A percentile compares a stretch with the other conserved stretches of the same genome.
Conservation (phyloP, 1,284 basidiomycete genomes). For the Paramarasmius palmivorus region DNA sequence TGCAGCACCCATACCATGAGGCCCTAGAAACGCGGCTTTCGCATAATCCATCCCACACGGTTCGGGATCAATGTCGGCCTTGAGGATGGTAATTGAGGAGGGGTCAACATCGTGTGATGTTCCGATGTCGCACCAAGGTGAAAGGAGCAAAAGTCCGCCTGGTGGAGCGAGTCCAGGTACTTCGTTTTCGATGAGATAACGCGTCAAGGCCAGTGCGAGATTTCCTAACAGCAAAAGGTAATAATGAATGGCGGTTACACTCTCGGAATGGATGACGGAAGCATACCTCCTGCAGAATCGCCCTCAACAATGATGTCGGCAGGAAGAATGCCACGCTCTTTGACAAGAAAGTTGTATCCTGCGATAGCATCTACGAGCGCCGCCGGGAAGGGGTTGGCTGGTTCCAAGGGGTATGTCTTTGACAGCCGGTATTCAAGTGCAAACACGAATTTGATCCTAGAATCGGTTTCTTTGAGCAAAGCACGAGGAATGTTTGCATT, state of each 20-base stretch:
- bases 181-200: conserved; percentile 49
- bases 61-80: background rate
- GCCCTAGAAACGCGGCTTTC: conserved; percentile 10
- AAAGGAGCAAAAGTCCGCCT: conserved; percentile 50
- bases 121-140: conserved; percentile 59
- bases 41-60: background rate
- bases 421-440: conserved; percentile 53
- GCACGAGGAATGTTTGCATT: conserved; percentile 34
- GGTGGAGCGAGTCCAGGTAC: conserved; percentile 42
- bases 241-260: no score
- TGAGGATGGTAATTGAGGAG: conserved; percentile 29
- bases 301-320: conserved; percentile 57
- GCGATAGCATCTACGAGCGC: conserved; percentile 66
- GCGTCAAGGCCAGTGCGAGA: conserved; percentile 57
- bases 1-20: conserved; percentile 11
- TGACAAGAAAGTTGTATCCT: conserved; percentile 61
- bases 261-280: no score
- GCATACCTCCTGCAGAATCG: conserved; percentile 60
- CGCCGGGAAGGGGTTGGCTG: conserved; percentile 54
- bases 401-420: conserved; percentile 30
- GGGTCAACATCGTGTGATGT: conserved; percentile 32
- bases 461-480: conserved; percentile 32
- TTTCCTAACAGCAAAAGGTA: no score
- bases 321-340: conserved; percentile 46
- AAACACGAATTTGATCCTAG: conserved; percentile 40